phyloP scores from a whole-genome alignment of 2,329 filamentous ascomycete species.

The Trichoderma brevicompactum region DNA sequence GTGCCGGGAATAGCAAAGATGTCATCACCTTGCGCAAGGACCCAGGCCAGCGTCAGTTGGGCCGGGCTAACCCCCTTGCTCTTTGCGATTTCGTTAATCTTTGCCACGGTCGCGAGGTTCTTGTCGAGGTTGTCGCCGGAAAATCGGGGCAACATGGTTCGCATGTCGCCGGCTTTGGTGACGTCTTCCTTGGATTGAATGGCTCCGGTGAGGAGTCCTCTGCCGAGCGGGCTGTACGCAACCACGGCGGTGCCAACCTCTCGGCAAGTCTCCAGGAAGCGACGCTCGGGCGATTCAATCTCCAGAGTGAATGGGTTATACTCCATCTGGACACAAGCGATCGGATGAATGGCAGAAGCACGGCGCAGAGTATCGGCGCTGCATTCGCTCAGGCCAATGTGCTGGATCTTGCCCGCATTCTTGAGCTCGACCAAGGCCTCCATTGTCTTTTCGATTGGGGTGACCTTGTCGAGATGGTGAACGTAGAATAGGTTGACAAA shows the following conservation, averaged over 20 bases:
- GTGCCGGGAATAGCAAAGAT: slow-evolving; percentile 63
- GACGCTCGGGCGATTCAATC: slow-evolving; percentile 57
- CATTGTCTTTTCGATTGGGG: slow-evolving; percentile 56
- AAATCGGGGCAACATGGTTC: slow-evolving; percentile 33
- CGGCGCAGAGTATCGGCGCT: slow-evolving; percentile 55
- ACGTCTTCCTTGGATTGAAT: slow-evolving; percentile 53
- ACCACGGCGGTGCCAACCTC: slow-evolving; percentile 63
- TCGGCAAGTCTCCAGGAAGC: slow-evolving; percentile 57
- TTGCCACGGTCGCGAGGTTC: slow-evolving; percentile 58
- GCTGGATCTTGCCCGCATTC: slow-evolving; percentile 59
- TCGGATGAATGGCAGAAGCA: slow-evolving; percentile 53
- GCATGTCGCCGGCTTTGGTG: slow-evolving; percentile 46
- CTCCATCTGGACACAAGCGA: slow-evolving; percentile 59
- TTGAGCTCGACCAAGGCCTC: slow-evolving; percentile 55
- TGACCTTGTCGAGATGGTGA: slow-evolving; percentile 54
- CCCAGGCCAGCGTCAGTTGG: slow-evolving; percentile 66
- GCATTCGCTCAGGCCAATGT: slow-evolving; percentile 60
- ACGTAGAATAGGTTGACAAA: slow-evolving; percentile 62
- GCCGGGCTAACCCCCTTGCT: slow-evolving; percentile 59
- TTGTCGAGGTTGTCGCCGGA: slow-evolving; percentile 40
- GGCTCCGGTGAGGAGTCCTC: slow-evolving; percentile 60
- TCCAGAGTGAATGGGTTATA: slow-evolving; percentile 59
- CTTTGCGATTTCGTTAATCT: slow-evolving; percentile 53
- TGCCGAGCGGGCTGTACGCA: slow-evolving; percentile 64
- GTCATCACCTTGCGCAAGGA: slow-evolving; percentile 63